phyloP scores from a whole-genome alignment of 2,329 filamentous ascomycete genomes.

The Passalora sequoiae region DNA sequence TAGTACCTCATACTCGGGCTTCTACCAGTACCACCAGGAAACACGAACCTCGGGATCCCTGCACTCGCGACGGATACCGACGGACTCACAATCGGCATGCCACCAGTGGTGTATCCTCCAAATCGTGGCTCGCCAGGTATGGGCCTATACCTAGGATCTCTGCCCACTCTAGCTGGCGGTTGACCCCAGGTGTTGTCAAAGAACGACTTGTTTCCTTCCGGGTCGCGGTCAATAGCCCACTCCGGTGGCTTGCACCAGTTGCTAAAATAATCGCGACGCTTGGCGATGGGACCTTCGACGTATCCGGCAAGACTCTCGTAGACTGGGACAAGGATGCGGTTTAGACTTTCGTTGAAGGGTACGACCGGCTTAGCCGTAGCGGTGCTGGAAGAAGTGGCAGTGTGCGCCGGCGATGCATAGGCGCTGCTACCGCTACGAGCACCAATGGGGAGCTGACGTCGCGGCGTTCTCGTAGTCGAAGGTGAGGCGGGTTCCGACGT shows the following conservation, averaged over 20 bases:
- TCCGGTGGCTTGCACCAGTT: slow-evolving; percentile 37
- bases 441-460: slow-evolving; percentile 4
- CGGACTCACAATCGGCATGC: neutral
- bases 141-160: slow-evolving; percentile 34
- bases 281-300: slow-evolving; percentile 31
- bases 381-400: too few species aligned
- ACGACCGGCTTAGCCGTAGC: neutral
- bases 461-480: slow-evolving; percentile 23
- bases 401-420: too few species aligned
- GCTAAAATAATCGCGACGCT: slow-evolving; percentile 38
- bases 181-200: slow-evolving; percentile 37
- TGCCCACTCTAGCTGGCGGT: slow-evolving; percentile 35
- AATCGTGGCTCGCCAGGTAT: slow-evolving; percentile 16
- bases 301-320: slow-evolving; percentile 43
- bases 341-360: slow-evolving; percentile 18
- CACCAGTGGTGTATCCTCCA: slow-evolving; percentile 1
- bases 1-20: neutral
- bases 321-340: slow-evolving; percentile 38
- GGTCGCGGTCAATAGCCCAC: slow-evolving; percentile 37
- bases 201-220: slow-evolving; percentile 38
- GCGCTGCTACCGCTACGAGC: neutral
- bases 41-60: neutral
- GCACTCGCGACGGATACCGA: neutral
- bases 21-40: neutral
- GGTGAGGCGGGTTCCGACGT: neutral